Base-by-base conservation (phyloP, 371 early-diverging fungal species). In the Mucor circinelloides region DNA sequence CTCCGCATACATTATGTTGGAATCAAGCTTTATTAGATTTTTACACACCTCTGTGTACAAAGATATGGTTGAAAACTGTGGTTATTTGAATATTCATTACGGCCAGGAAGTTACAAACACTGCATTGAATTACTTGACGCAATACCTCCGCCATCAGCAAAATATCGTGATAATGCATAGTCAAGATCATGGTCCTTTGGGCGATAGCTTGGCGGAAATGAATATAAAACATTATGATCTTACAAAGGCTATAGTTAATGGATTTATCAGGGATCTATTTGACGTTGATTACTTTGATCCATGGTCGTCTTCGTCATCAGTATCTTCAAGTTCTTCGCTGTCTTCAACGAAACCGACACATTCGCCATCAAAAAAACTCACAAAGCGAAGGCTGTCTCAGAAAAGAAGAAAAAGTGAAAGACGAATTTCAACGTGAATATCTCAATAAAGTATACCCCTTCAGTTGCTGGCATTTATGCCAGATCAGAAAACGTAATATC, bases 11-110 rank as follows among this genome's bases (percentile, higher is more conserved):
- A 46, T 60, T 3, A 55, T 87, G 27, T 61, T 87, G 27, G 87
- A 87, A 54, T 57, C 70, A 23, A 79, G 84, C 28, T 87, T 80
- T 52, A 61, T 72, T 30, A 72, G 76, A 17, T 87, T 86, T 54
- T 28, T 71, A 13, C 60, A 62, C 10, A 67, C 73, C 1, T 31
- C 56, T 8, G 60, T 60, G 0, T 81, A 73, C 56, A 46, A 77
- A 30, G 72, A 69, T 12, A 78, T 83, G 80, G 40, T 74, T 0
- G n/a, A 38, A 13, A 60, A 75, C 12, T 77, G 77, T 55, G 79
- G 79, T 40, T 78, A 77, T 59, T 65, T 68, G 12, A 77, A 70
- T 6, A 76, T 76, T 1, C 66, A 69, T 36, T 80, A 76, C 34
- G 59, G 44, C 46, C 66, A 71, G 10, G 32, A 38, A 2, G 30